Conservation (phyloP, 192 early-diverging fungal species). For the Backusella westeae region DNA sequence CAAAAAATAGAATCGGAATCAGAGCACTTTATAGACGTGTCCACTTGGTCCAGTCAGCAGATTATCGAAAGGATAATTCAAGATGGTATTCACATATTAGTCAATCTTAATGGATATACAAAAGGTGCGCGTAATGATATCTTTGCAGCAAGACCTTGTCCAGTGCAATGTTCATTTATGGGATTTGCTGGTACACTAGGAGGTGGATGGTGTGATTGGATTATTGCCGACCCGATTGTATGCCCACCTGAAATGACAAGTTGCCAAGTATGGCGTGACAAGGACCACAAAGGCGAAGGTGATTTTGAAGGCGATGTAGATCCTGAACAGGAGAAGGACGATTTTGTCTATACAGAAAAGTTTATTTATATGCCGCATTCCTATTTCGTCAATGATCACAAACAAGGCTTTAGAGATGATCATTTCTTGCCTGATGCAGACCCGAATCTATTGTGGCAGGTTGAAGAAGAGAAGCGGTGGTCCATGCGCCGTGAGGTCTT, state of each 20-base stretch:
- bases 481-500: constrained; percentile 87
- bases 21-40: constrained; percentile 81
- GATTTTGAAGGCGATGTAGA: constrained; percentile 58
- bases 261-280: constrained; percentile 53
- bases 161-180: constrained; percentile 90
- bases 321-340: constrained; percentile 51
- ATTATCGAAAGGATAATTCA: constrained; percentile 71
- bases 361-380: constrained; percentile 91
- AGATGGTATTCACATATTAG: constrained; percentile 86
- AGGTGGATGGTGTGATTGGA: constrained; percentile 80
- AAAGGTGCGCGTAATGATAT: constrained; percentile 93
- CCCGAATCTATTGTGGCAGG: constrained; percentile 59
- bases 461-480: constrained; percentile 77
- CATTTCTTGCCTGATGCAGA: not conserved
- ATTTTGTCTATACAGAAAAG: constrained; percentile 84
- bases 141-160: constrained; percentile 87
- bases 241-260: constrained; percentile 70
- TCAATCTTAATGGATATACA: constrained; percentile 97
- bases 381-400: constrained; percentile 95
- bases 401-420: constrained; percentile 83
- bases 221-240: constrained; percentile 74
- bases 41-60: constrained; percentile 64
- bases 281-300: constrained; percentile 30
- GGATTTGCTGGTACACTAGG: constrained; percentile 93
- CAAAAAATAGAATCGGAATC: constrained; percentile 75